phyloP scores from a whole-genome alignment of 345 rosid species.

The Citrus mangshanensis region DNA sequence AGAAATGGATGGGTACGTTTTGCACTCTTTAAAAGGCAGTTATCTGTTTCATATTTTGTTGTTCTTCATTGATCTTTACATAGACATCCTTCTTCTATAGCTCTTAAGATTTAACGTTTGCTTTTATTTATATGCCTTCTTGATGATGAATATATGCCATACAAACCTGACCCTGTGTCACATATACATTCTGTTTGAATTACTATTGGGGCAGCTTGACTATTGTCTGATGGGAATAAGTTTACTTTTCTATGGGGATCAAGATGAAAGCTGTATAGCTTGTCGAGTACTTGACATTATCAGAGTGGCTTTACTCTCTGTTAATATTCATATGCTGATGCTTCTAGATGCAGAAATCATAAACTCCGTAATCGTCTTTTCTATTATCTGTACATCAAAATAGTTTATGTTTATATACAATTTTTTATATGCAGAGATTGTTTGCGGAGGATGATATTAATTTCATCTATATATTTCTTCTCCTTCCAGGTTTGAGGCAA shows the following conservation, averaged over 20 bases:
- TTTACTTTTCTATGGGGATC: background rate
- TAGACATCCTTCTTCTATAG: background rate
- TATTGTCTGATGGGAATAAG: background rate
- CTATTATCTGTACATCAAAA: background rate
- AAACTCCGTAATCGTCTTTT: background rate
- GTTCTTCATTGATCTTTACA: background rate
- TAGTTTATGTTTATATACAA: background rate
- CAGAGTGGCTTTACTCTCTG: background rate
- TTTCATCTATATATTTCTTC: background rate
- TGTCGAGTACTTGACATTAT: background rate
- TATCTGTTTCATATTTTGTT: background rate
- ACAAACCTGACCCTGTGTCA: background rate
- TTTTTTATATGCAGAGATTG: background rate
- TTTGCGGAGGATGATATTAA: background rate
- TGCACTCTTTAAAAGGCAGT: background rate
- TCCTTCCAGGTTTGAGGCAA: constrained; percentile 76
- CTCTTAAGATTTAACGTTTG: background rate
- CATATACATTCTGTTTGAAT: background rate
- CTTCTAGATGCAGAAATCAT: background rate
- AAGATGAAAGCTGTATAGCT: background rate
- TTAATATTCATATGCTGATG: background rate
- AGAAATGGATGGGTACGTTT: constrained; percentile 92
- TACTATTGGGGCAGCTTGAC: background rate
- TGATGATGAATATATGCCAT: background rate
- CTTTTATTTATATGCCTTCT: background rate